Conservation (phyloP, 2,329 filamentous ascomycete species). For the Rhynchosporium graminicola region DNA sequence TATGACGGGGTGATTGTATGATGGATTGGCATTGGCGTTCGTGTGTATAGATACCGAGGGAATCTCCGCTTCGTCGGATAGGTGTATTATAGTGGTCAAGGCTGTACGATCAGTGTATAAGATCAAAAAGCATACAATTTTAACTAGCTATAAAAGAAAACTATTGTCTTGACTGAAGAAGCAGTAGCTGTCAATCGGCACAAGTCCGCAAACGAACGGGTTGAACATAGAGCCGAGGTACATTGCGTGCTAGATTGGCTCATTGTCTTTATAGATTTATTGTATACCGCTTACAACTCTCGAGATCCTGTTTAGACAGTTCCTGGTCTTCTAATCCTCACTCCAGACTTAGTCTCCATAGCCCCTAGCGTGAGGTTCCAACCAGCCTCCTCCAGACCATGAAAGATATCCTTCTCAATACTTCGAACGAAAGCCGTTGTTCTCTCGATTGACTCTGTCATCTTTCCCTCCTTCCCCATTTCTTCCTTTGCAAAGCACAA, state of each 20-base stretch:
- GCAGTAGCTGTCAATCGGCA: not conserved
- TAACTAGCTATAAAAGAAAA: not conserved
- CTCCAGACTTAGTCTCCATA: slow-evolving; percentile 64
- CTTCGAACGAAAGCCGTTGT: slow-evolving; percentile 4
- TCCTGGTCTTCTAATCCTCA: slow-evolving; percentile 16
- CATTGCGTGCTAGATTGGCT: too few relatives aligned
- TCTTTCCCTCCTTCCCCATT: not conserved
- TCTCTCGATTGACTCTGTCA: slow-evolving; percentile 19
- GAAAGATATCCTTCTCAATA: slow-evolving; percentile 20
- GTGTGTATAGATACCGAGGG: not conserved
- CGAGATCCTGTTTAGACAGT: not conserved
- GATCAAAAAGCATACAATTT: not conserved
- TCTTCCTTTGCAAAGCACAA: slow-evolving; percentile 50
- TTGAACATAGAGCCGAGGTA: too few relatives aligned
- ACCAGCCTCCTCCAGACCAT: slow-evolving; percentile 50
- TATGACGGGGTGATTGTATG: not conserved
- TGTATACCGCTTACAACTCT: too few relatives aligned
- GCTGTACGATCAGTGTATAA: not conserved
- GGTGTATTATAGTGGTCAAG: slow-evolving; percentile 1
- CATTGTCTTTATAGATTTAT: too few relatives aligned
- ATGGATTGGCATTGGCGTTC: slow-evolving; percentile 2
- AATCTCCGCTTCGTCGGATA: slow-evolving; percentile 23
- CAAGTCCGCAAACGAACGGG: too few relatives aligned
- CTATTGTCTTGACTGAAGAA: not conserved
- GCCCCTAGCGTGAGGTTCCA: slow-evolving; percentile 68